These are phyloP conservation scores for Teunomyces funiuensis DNA, from an alignment of 805 yeast genomes.

Conservation along the genomic window DNA sequence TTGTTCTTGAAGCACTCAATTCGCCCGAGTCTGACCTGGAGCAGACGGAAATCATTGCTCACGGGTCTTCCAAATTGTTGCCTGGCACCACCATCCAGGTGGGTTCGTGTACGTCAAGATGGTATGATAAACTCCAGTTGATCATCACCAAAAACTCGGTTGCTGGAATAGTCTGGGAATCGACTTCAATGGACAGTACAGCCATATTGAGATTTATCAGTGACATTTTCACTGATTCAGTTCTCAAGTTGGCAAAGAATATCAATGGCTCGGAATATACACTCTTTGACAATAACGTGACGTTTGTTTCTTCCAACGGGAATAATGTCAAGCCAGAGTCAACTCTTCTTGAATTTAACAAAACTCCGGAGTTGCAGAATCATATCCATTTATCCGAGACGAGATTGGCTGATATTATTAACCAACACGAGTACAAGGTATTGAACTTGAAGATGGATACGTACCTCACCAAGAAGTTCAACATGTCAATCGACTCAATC, in stretches of 20 bases:
- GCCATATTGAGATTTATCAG: slow-evolving; percentile 56
- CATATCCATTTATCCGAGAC: slow-evolving; percentile 58
- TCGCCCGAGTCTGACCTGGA: slow-evolving; percentile 48
- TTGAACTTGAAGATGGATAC: slow-evolving; percentile 35
- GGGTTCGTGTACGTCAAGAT: slow-evolving; percentile 58
- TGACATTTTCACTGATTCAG: slow-evolving; percentile 59
- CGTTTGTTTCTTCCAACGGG: slow-evolving; percentile 39
- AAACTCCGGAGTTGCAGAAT: slow-evolving; percentile 47
- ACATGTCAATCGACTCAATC: slow-evolving; percentile 49
- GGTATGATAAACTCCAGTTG: slow-evolving; percentile 59
- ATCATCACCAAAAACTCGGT: slow-evolving; percentile 55
- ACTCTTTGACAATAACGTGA: slow-evolving; percentile 42
- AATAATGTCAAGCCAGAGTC: slow-evolving; percentile 37
- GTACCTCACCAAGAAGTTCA: slow-evolving; percentile 38
- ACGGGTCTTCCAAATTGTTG: slow-evolving; percentile 49
- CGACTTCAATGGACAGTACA: slow-evolving; percentile 57
- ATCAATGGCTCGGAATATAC: slow-evolving; percentile 59
- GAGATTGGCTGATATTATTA: slow-evolving; percentile 55
- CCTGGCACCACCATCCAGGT: slow-evolving; percentile 46
- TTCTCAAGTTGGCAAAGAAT: slow-evolving; percentile 54
- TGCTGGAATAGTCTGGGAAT: slow-evolving; percentile 61
- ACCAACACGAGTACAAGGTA: slow-evolving; percentile 56
- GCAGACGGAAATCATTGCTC: slow-evolving; percentile 49
- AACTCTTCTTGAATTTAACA: slow-evolving; percentile 29
- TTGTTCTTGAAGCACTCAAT: slow-evolving; percentile 47